A percentile compares a stretch with the other conserved stretches of the same genome.
These are phyloP conservation scores for Phytophthora capsici DNA, from an alignment of 352 stramenopile genomes.

Conservation along the genomic window DNA sequence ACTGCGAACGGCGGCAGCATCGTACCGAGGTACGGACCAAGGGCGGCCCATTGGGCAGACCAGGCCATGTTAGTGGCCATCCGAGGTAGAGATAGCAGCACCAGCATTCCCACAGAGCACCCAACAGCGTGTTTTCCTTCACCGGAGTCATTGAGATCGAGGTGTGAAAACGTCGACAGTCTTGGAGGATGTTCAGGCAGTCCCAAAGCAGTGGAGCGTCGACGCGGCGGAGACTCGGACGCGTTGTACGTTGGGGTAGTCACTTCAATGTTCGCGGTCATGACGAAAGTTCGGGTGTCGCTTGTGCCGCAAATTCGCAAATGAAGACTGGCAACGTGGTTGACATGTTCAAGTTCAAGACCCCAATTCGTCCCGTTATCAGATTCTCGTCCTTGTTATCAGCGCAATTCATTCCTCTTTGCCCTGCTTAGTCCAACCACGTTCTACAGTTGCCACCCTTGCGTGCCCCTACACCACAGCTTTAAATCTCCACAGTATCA, in stretches of 20 bases:
- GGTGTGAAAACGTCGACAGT: conserved; percentile 44
- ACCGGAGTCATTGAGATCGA: conserved; percentile 35
- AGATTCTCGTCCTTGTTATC: conserved; percentile 13
- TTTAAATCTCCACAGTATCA: conserved; percentile 14
- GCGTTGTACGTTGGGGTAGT: conserved; percentile 53
- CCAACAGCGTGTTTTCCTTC: conserved; percentile 33
- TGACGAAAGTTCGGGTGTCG: conserved; percentile 3
- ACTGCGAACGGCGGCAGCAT: conserved; percentile 71
- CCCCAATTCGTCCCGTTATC: conserved; percentile 20
- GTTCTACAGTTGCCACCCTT: neutral
- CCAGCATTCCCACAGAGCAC: conserved; percentile 70
- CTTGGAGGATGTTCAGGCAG: conserved; percentile 34
- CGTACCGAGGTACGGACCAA: conserved; percentile 75
- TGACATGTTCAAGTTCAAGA: conserved; percentile 27
- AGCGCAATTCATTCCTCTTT: neutral
- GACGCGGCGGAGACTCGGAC: conserved; percentile 34
- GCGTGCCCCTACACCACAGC: neutral
- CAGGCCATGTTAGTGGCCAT: conserved; percentile 86
- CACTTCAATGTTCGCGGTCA: conserved; percentile 38
- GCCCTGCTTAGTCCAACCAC: conserved; percentile 1
- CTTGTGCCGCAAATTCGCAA: conserved; percentile 19
- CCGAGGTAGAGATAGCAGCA: conserved; percentile 68
- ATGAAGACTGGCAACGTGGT: conserved; percentile 13
- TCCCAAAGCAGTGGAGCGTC: conserved; percentile 29
- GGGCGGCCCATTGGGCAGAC: conserved; percentile 76